Percentiles rank a stretch among this genome's conserved stretches.
phyloP scores from a whole-genome alignment of 2,329 filamentous ascomycete species.

The Simplicillium aogashimaense region DNA sequence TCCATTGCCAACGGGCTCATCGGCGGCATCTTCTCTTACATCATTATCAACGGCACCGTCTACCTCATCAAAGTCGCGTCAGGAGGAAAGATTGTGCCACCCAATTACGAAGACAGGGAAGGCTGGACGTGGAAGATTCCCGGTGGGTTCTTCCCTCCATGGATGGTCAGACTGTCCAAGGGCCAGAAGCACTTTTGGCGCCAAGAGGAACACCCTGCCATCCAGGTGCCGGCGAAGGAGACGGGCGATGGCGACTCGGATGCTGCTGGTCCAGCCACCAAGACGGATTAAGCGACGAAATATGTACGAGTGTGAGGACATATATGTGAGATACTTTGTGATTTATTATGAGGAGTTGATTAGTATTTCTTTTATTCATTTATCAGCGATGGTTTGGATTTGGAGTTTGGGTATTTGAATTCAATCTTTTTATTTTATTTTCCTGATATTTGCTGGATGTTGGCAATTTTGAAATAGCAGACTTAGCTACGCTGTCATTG shows the following conservation, averaged over 20 bases:
- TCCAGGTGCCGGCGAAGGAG: conserved; percentile 2
- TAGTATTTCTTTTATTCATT: too few relatives aligned
- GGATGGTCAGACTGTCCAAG: conserved; percentile 51
- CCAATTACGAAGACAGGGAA: conserved; percentile 68
- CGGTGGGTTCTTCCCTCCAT: conserved; percentile 65
- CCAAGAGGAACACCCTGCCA: conserved; percentile 10
- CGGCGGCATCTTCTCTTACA: conserved; percentile 68
- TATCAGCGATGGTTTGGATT: too few relatives aligned
- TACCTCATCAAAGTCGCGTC: conserved; percentile 59
- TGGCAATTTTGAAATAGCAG: too few relatives aligned
- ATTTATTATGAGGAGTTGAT: too few relatives aligned
- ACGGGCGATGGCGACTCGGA: background rate
- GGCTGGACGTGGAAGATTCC: conserved; percentile 70
- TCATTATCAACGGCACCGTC: conserved; percentile 61
- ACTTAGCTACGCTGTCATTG: too few relatives aligned
- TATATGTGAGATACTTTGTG: too few relatives aligned
- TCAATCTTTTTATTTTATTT: too few relatives aligned
- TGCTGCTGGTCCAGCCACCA: too few relatives aligned
- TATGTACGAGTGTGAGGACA: too few relatives aligned
- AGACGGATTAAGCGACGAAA: too few relatives aligned
- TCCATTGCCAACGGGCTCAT: conserved; percentile 82
- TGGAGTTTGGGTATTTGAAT: too few relatives aligned
- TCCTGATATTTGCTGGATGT: too few relatives aligned
- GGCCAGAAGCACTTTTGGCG: conserved; percentile 72
- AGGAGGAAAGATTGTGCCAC: conserved; percentile 61